Conservation (phyloP, 108 stramenopile species). For the Bacterosira constricta region DNA sequence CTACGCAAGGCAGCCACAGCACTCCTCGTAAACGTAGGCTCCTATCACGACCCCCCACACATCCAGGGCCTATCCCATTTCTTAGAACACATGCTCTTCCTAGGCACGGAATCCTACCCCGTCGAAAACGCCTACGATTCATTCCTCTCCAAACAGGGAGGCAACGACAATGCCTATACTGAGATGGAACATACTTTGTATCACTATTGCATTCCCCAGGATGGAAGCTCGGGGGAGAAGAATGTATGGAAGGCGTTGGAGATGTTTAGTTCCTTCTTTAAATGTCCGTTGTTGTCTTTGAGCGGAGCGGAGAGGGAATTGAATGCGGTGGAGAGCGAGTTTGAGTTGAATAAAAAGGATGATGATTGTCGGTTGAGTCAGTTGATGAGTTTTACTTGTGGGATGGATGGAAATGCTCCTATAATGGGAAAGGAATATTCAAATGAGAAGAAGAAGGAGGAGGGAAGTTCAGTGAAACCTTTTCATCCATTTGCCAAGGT, state of each 20-base stretch:
- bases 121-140: constrained; percentile 85
- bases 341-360: constrained; percentile 81
- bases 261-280: constrained; percentile 94
- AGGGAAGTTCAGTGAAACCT: constrained; percentile 37
- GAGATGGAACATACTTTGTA: constrained; percentile 90
- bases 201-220: constrained; percentile 91
- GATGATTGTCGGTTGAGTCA: constrained; percentile 80
- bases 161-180: constrained; percentile 96
- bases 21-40: constrained; percentile 91
- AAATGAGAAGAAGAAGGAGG: not conserved
- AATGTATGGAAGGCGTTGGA: constrained; percentile 89
- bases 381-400: constrained; percentile 71
- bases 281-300: constrained; percentile 83
- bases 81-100: constrained; percentile 96
- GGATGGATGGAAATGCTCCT: constrained; percentile 44
- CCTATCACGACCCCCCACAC: constrained; percentile 86
- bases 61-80: constrained; percentile 93
- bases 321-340: constrained; percentile 96
- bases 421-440: constrained; percentile 37
- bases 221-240: constrained; percentile 36
- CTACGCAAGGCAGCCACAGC: constrained; percentile 91
- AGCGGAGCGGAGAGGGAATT: constrained; percentile 91
- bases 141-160: constrained; percentile 90
- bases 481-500: constrained; percentile 59
- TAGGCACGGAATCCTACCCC: constrained; percentile 94